Percentiles rank a stretch among this genome's conserved stretches.
phyloP scores from a whole-genome alignment of 768 basidiomycete genomes.

The Rhodotorula taiwanensis region DNA sequence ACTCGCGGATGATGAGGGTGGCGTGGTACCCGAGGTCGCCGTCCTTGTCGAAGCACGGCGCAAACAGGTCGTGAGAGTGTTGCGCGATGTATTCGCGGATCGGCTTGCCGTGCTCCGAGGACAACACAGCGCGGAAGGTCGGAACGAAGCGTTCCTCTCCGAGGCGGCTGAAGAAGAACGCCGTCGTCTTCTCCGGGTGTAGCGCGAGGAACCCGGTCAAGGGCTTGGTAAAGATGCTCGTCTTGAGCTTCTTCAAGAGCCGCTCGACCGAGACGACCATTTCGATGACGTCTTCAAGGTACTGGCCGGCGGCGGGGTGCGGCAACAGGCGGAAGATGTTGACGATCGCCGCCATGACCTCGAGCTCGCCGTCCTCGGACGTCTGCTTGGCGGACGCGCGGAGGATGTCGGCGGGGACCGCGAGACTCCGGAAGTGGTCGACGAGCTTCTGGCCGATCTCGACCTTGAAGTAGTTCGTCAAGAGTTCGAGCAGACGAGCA shows the following conservation, averaged over 20 bases:
- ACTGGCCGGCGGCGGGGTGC: slow-evolving; percentile 75
- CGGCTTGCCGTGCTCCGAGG: slow-evolving; percentile 50
- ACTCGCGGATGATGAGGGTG: slow-evolving; percentile 67
- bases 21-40: slow-evolving; percentile 50
- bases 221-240: slow-evolving; percentile 87
- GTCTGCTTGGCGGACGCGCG: slow-evolving; percentile 61
- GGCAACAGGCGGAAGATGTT: slow-evolving; percentile 97
- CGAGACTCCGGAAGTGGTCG: slow-evolving; percentile 88
- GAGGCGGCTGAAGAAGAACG: slow-evolving; percentile 76
- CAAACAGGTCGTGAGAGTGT: slow-evolving; percentile 44
- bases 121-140: slow-evolving; percentile 37
- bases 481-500: slow-evolving; percentile 80
- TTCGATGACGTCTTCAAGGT: slow-evolving; percentile 78
- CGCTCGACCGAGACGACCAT: slow-evolving; percentile 86
- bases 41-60: slow-evolving; percentile 43
- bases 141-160: slow-evolving; percentile 55
- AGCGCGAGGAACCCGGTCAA: slow-evolving; percentile 84
- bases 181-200: slow-evolving; percentile 75
- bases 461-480: slow-evolving; percentile 99
- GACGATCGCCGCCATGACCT: slow-evolving; percentile 85
- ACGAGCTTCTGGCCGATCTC: slow-evolving; percentile 96
- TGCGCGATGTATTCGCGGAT: slow-evolving; percentile 49
- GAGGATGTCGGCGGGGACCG: slow-evolving; percentile 76
- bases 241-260: slow-evolving; percentile 78
- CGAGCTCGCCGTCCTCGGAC: slow-evolving; percentile 81